Base-by-base conservation (phyloP, 768 basidiomycete genomes). In the Pulveroboletus sp. region DNA sequence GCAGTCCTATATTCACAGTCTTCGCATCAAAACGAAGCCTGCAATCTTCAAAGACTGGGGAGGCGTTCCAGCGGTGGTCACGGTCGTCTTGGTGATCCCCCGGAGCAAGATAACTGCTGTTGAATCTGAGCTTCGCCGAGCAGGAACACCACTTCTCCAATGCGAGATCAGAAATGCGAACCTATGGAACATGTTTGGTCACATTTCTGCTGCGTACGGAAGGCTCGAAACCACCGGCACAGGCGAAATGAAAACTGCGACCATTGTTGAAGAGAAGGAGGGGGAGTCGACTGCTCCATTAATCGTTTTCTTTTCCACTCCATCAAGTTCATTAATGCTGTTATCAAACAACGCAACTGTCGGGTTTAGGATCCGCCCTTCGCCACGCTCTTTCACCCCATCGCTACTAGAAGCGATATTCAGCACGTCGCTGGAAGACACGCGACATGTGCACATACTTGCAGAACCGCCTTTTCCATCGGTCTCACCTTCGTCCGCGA, bases 21-120 rank as follows among this genome's bases (percentile, higher is more conserved):
- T 66, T 29, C 55, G 38, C 14, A 12, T 6, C 4, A 21, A 49
- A 21, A 43, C 44, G 16, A 34, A 47, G 1, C 38, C 51, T 14
- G 44, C 55, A 3, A 42, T 64, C 16, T 74, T 76, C 36, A 56
- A 45, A 29, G 64, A 62, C 23, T 67, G 65, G 67, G 45, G 49
- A 4, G 43, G 34, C 13, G 52, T 72, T 20, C 71, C 73, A 2
- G 50, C 59, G 1, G 55, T 62, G 1, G 61, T 72, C 10, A 65
- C 66, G 5, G 42, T 74, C 34, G 53, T 64, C 20, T 58, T 74
- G 14, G 56, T 58, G 12, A 50, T 74, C 16, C 72, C 72, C 9
- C 58, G 66, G 14, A 50, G 45, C 43, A 61, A 50, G 40, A 52
- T 69, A 9, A 41, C 23, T 14, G 33, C 49, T 21, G 44, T 70